Evolutionary conservation across 805 yeast species (phyloP).

Genomic region (Barnettozyma pratensis): DNA sequence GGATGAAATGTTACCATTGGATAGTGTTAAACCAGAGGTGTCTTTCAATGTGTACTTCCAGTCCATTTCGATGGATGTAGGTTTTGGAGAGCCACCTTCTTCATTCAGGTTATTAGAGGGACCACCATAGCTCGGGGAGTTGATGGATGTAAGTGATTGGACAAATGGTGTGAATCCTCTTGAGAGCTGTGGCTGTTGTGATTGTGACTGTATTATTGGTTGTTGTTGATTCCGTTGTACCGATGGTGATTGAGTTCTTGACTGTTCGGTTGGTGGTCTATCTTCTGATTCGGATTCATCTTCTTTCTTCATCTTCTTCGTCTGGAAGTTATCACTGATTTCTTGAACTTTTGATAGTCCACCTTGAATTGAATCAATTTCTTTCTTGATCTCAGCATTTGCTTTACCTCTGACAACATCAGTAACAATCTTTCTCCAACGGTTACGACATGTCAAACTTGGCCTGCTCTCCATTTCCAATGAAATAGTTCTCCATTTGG

Average conservation of each 20-base stretch:
- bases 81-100: constrained; percentile 16
- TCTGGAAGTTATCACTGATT: constrained; percentile 20
- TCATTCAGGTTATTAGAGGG: not conserved
- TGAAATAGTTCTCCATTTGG: constrained; percentile 85
- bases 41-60: constrained; percentile 58
- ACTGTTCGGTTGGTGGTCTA: not conserved
- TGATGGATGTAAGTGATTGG: constrained; percentile 2
- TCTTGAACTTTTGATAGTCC: constrained; percentile 26
- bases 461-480: constrained; percentile 72
- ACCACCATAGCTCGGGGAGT: constrained; percentile 2
- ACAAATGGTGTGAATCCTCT: not conserved
- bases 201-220: not conserved
- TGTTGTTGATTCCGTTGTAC: not conserved
- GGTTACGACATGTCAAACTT: constrained; percentile 81
- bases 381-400: constrained; percentile 44
- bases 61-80: constrained; percentile 38
- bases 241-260: not conserved
- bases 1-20: constrained; percentile 46
- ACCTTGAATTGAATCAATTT: constrained; percentile 49
- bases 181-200: constrained; percentile 1
- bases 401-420: constrained; percentile 69
- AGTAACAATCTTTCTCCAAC: constrained; percentile 86
- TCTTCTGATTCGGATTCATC: not conserved
- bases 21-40: constrained; percentile 39
- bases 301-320: constrained; percentile 7